Conservation (phyloP, 768 basidiomycete species). For the Calocybe gangraenosa region DNA sequence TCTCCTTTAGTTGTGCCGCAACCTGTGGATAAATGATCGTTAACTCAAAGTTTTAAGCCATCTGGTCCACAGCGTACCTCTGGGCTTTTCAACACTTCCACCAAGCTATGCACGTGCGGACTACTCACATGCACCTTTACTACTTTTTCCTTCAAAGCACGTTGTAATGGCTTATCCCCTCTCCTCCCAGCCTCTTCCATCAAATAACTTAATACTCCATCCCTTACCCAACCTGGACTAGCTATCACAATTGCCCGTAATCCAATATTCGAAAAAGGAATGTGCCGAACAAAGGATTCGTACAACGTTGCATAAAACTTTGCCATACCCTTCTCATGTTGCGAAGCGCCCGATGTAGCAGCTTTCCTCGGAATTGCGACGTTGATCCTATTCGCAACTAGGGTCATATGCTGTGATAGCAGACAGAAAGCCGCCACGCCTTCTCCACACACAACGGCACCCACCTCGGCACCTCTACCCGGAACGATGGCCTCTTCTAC, state of each 20-base stretch:
- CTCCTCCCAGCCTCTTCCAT: conserved; percentile 75
- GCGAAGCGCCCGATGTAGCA: conserved; percentile 71
- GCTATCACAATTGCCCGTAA: conserved; percentile 93
- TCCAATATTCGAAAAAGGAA: conserved; percentile 71
- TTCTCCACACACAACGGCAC: conserved; percentile 94
- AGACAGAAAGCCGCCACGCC: conserved; percentile 93
- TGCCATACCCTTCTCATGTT: conserved; percentile 87
- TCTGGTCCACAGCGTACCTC: conserved; percentile 52
- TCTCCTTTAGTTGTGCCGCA: conserved; percentile 76
- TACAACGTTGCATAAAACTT: conserved; percentile 86
- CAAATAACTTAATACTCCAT: conserved; percentile 82
- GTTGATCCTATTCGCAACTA: conserved; percentile 86
- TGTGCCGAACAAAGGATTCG: conserved; percentile 83
- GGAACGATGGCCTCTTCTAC: conserved; percentile 87
- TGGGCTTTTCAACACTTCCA: conserved; percentile 92
- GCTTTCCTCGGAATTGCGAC: conserved; percentile 90
- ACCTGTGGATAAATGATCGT: conserved; percentile 40
- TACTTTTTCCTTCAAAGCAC: conserved; percentile 75
- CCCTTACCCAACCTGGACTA: conserved; percentile 94
- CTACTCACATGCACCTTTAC: conserved; percentile 90
- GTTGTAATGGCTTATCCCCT: conserved; percentile 79
- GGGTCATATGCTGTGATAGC: conserved; percentile 94
- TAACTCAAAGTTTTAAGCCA: neutral
- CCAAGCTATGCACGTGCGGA: conserved; percentile 92
- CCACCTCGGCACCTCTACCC: conserved; percentile 95